A percentile compares a stretch with the other conserved stretches of the same genome.
Evolutionary conservation across 768 basidiomycete genomes (phyloP).

Genomic region (Serendipita sp.): DNA sequence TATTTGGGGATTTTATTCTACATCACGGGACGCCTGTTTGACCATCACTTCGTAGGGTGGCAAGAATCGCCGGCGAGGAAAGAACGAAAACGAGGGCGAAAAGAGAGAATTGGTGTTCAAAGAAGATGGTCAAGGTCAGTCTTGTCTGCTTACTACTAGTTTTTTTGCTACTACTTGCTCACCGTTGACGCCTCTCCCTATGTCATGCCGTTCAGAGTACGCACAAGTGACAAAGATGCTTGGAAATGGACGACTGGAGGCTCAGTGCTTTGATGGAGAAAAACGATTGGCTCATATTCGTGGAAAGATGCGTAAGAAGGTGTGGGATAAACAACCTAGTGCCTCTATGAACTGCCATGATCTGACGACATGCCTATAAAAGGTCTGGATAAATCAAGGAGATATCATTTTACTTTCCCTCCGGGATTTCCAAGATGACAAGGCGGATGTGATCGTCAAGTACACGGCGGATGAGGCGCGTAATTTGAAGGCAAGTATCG

Average conservation of each 20-base stretch:
- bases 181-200: neutral
- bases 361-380: neutral
- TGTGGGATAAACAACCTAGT: slow-evolving; percentile 21
- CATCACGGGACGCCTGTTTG: neutral
- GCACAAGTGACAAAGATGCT: slow-evolving; percentile 98
- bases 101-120: slow-evolving; percentile 98
- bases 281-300: slow-evolving; percentile 95
- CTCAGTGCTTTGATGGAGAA: slow-evolving; percentile 95
- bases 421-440: slow-evolving; percentile 98
- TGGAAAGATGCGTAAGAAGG: slow-evolving; percentile 99
- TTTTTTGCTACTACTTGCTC: neutral
- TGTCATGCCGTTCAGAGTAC: slow-evolving; percentile 44
- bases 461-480: slow-evolving; percentile 94
- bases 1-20: neutral
- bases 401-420: slow-evolving; percentile 90
- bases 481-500: slow-evolving; percentile 25
- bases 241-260: slow-evolving; percentile 92
- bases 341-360: neutral
- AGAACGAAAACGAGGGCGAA: slow-evolving; percentile 98
- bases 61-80: slow-evolving; percentile 98
- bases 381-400: slow-evolving; percentile 99
- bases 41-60: slow-evolving; percentile 56
- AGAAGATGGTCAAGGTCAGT: slow-evolving; percentile 78
- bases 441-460: slow-evolving; percentile 98
- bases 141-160: neutral